Conservation (phyloP, 2,329 filamentous ascomycete species). For the Alternaria brassicae region DNA sequence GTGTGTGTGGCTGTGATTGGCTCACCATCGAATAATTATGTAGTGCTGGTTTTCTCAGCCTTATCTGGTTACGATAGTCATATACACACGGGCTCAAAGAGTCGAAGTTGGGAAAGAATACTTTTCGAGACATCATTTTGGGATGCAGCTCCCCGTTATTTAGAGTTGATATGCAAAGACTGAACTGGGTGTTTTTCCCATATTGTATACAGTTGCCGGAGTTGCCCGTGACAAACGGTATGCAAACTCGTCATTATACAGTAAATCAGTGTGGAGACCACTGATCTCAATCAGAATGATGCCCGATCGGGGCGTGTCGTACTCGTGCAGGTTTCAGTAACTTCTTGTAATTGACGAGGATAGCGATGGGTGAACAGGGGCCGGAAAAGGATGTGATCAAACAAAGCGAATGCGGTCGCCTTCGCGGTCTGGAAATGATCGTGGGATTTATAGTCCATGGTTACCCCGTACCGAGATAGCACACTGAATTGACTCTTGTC, state of each 20-base stretch:
- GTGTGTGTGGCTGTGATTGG: not conserved
- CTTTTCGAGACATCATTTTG: not conserved
- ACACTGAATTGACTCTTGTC: not conserved
- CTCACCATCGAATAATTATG: not conserved
- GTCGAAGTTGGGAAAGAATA: not conserved
- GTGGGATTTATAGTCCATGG: constrained; percentile 2
- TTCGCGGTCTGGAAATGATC: not conserved
- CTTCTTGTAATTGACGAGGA: not conserved
- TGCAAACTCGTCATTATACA: not conserved
- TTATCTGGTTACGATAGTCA: not conserved
- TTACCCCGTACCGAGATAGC: not conserved
- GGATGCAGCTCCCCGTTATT: not conserved
- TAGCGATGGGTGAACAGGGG: not conserved
- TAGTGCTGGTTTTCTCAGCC: not conserved
- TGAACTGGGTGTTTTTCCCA: not conserved
- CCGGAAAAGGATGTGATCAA: not conserved
- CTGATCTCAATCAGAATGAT: not conserved
- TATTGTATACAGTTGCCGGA: not conserved
- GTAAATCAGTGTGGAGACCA: not conserved
- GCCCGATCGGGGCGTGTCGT: not conserved
- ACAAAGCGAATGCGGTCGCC: not conserved
- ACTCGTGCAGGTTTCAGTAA: not conserved
- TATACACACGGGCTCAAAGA: not conserved
- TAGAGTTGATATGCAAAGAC: not conserved
- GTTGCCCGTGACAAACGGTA: not conserved